These are phyloP conservation scores for Murraya koenigii DNA, from an alignment of 345 rosid genomes.

Conservation along the genomic window DNA sequence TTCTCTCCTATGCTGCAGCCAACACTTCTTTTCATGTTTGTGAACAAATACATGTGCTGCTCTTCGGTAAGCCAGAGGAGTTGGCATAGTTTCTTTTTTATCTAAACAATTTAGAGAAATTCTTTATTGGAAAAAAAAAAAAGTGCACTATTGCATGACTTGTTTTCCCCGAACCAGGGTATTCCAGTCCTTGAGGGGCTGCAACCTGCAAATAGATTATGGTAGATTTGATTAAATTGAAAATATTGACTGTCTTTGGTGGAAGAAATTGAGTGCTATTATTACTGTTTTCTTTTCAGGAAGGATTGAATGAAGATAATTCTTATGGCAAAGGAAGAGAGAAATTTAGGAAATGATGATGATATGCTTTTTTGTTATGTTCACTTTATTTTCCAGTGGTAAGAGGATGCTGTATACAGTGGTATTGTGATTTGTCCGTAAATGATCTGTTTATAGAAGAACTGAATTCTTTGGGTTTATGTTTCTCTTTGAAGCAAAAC, in stretches of 20 bases:
- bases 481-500: no score
- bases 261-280: neutral
- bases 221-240: neutral
- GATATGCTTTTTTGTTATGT: neutral
- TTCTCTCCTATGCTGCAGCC: no score
- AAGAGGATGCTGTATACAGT: no score
- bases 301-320: conserved; percentile 4
- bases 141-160: no score
- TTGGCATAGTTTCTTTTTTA: neutral
- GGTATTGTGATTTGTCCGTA: neutral
- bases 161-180: no score
- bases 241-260: neutral
- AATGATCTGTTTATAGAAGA: neutral
- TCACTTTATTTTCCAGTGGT: no score
- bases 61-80: neutral
- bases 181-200: neutral
- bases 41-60: neutral
- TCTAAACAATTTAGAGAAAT: no score
- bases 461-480: no score
- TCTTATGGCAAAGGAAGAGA: no score
- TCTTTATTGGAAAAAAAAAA: no score
- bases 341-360: neutral
- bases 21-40: neutral
- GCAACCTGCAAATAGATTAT: neutral
- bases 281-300: neutral